Conservation (phyloP, 148 eudicot species). For the Suaeda aralocaspica region DNA sequence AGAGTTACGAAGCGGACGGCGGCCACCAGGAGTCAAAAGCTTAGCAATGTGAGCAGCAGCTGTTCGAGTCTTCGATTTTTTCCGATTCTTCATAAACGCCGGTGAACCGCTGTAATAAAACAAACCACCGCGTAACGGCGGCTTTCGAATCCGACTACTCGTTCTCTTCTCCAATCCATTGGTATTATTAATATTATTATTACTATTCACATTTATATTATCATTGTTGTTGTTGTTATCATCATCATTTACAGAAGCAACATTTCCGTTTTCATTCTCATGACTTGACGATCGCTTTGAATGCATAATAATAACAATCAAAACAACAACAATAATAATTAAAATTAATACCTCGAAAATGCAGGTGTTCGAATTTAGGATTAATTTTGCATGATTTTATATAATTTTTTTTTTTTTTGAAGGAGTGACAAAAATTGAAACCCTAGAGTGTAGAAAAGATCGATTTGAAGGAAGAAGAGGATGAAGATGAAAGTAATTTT, state of each 20-base stretch:
- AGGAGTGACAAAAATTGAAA: constrained; percentile 3
- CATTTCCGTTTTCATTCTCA: constrained; percentile 40
- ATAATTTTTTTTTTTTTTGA: no score
- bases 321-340: no score
- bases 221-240: neutral
- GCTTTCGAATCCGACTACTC: constrained; percentile 63
- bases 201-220: neutral
- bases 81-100: constrained; percentile 46
- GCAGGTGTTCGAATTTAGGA: no score
- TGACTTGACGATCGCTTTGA: constrained; percentile 52
- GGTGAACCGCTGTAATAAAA: constrained; percentile 27
- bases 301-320: constrained; percentile 37
- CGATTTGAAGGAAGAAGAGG: neutral
- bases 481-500: neutral
- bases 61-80: constrained; percentile 60
- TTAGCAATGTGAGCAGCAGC: constrained; percentile 88
- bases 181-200: neutral
- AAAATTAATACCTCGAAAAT: neutral
- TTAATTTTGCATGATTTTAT: no score
- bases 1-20: constrained; percentile 36
- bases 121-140: constrained; percentile 44
- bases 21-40: constrained; percentile 53
- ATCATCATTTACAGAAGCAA: constrained; percentile 19
- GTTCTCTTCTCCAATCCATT: constrained; percentile 42
- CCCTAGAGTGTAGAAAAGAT: constrained; percentile 4